Base-by-base conservation (phyloP, 225 moss, liverwort and hornwort species). In the Physcomitrellopsis africana region DNA sequence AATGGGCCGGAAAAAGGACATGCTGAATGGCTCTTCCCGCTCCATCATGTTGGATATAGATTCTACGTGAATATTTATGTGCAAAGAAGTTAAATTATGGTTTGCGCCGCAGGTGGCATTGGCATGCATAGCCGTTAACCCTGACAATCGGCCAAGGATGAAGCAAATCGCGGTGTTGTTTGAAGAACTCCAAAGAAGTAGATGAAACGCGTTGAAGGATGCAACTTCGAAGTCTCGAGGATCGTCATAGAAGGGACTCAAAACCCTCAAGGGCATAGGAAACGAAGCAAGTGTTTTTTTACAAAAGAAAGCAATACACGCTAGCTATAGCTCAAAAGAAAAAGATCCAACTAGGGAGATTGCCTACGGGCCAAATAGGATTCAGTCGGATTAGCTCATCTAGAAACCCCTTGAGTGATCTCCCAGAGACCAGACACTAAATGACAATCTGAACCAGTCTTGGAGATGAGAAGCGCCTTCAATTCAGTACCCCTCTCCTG, bases 61-160 rank as follows among this genome's bases (percentile, higher is more conserved):
- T 23, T 52, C 45, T 63, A 43, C 18, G 43, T 57, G 44, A 11
- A 26, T 12, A 45, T 8, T 27, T n/a, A 3, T 18, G 37, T 63
- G 79, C 51, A 56, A 51, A 18, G 11, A 72, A 22, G 46, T 41
- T 44, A 51, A 57, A 42, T 41, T 54, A 37, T 32, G 1, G 22
- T 9, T 68, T 75, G 45, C 67, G 45, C 20, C 18, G 23, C 87
- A 87, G 87, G 80, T 87, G 24, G 82, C 84, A 24, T 51, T 87
- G 82, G 77, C 84, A 22, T 87, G 87, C 72, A 85, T 82, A 59
- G 77, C 84, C 48, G 58, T 75, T 0, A 80, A 75, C 52, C 75
- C 82, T 10, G 87, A 87, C 17, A 32, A 82, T 61, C 80, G 87
- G 69, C 87, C 87, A 51, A 85, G 72, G 71, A 87, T 87, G 87